Base-by-base conservation (phyloP, 2,329 filamentous ascomycete species). In the Penicillium sp. region DNA sequence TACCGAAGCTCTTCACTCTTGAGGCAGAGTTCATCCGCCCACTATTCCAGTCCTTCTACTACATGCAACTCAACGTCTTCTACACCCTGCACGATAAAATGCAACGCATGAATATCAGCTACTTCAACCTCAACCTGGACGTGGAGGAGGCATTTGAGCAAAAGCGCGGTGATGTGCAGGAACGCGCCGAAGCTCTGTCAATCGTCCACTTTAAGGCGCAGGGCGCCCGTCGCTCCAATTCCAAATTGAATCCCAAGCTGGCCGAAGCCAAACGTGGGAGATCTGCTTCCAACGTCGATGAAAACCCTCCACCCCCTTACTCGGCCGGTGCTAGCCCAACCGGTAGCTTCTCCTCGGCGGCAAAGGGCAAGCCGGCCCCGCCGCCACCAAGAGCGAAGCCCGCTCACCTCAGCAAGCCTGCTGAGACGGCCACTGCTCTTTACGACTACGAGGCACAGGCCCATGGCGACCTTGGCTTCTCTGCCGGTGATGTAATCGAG, bases 21-120 rank as follows among this genome's bases (percentile, higher is more conserved):
- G 95, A 99, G 75, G 86, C 88, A 62, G 90, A 98, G 75, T 98
- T 99, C 74, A 99, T 99, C 75, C 88, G 91, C 65, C 95, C 95
- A 3, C 85, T 99, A 8, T 99, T 99, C 82, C 95, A 98, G 75
- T 96, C 91, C 10, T 99, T 99, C 80, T 99, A 99, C 79, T 99
- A 98, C 81, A 99, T 99, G 95, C 95, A 99, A 77, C 85, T 99
- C 63, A 99, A 99, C 76, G 91, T 99, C 63, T 99, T 98, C 76
- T 99, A 99, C 77, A 99, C 95, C 1, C 82, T 99, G 53, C 95
- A 99, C 74, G 93, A 98, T 77, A 91, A 89, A 77, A 99, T 99
- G 95, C 95, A 99, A 79, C 87, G 84, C 64, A 92, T 96, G 74
- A 93, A 98, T 70, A 99, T 99, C 71, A 92, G 92, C 60, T 99